Evolutionary conservation across 371 early-diverging fungal species (phyloP).

Genomic region (Coemansia sp.): DNA sequence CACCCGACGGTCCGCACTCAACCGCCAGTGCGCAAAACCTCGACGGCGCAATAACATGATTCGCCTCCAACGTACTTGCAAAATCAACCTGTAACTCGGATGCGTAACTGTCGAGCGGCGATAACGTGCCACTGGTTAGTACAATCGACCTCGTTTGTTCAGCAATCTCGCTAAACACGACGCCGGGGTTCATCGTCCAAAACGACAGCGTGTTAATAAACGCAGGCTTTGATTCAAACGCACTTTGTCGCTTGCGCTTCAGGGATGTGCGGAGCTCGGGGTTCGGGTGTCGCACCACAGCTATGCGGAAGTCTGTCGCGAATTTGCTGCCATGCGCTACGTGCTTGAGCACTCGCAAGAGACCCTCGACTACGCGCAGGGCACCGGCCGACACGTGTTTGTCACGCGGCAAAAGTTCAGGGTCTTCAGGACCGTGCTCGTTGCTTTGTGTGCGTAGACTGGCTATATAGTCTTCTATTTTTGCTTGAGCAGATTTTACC

Average conservation of each 20-base stretch:
- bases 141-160: slow-evolving; percentile 60
- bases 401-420: background rate
- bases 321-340: slow-evolving; percentile 8
- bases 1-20: slow-evolving; percentile 54
- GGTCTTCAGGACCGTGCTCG: background rate
- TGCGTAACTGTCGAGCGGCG: slow-evolving; percentile 73
- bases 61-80: slow-evolving; percentile 55
- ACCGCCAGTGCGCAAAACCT: slow-evolving; percentile 59
- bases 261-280: background rate
- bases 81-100: slow-evolving; percentile 65
- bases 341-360: slow-evolving; percentile 27
- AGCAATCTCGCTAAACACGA: slow-evolving; percentile 60
- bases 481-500: slow-evolving; percentile 3
- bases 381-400: background rate
- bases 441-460: slow-evolving; percentile 1
- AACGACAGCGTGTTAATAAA: slow-evolving; percentile 30
- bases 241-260: slow-evolving; percentile 21
- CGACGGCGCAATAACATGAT: slow-evolving; percentile 58
- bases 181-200: slow-evolving; percentile 67
- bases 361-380: slow-evolving; percentile 9
- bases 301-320: slow-evolving; percentile 34
- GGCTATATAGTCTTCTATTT: slow-evolving; percentile 22
- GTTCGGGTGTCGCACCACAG: slow-evolving; percentile 17
- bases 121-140: slow-evolving; percentile 85
- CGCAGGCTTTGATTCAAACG: background rate